Conservation (phyloP, 768 basidiomycete species). For the Krasilnikovozyma curviuscula region DNA sequence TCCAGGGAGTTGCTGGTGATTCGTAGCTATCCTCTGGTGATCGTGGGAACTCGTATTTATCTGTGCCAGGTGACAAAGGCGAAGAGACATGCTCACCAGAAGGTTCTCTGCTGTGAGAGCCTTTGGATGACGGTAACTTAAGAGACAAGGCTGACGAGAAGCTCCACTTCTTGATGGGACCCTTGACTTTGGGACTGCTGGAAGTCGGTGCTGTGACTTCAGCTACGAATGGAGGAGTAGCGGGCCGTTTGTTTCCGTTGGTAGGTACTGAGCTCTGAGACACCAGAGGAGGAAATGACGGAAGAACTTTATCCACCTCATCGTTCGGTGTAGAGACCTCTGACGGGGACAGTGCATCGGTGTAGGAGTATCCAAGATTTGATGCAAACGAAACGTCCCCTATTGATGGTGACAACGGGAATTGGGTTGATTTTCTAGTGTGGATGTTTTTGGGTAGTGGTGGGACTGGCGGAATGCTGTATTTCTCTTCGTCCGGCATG, state of each 20-base stretch:
- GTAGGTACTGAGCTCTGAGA: conserved; percentile 28
- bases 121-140: conserved; percentile 5
- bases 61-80: conserved; percentile 20
- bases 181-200: background rate
- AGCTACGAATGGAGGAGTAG: conserved; percentile 20
- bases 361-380: no score
- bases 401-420: no score
- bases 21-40: background rate
- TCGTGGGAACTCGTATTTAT: conserved; percentile 36
- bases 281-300: conserved; percentile 30
- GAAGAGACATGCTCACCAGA: background rate
- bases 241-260: conserved; percentile 26
- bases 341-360: no score
- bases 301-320: conserved; percentile 25
- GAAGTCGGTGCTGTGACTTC: background rate
- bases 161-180: conserved; percentile 92
- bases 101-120: background rate
- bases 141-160: conserved; percentile 52
- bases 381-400: no score
- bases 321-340: no score
- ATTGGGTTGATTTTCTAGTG: no score
- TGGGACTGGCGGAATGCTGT: no score
- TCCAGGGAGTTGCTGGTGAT: conserved; percentile 1
- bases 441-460: no score
- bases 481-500: no score